These are phyloP conservation scores for Rhinocladiella mackenziei DNA, from an alignment of 2,329 filamentous ascomycete genomes.

Conservation along the genomic window DNA sequence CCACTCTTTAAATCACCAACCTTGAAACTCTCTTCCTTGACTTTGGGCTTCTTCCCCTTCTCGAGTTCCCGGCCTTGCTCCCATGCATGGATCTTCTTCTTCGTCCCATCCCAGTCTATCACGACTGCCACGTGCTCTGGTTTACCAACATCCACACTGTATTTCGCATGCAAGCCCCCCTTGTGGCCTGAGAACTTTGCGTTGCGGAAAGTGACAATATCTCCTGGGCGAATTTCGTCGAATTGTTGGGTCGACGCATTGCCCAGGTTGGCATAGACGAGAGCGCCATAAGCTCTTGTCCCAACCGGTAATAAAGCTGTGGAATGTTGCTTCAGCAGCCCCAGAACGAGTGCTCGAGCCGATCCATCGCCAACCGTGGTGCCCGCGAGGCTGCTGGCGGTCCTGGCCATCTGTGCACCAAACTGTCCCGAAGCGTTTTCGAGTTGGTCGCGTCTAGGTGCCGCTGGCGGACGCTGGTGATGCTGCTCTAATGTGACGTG, in stretches of 20 bases:
- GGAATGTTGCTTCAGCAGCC: slow-evolving; percentile 69
- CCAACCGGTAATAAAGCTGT: slow-evolving; percentile 78
- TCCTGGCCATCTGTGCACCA: slow-evolving; percentile 67
- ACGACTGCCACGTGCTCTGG: slow-evolving; percentile 86
- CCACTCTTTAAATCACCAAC: slow-evolving; percentile 87
- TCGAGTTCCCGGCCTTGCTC: slow-evolving; percentile 91
- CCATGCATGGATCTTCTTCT: slow-evolving; percentile 95
- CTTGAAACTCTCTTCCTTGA: slow-evolving; percentile 90
- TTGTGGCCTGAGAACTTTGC: slow-evolving; percentile 93
- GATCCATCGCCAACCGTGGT: slow-evolving; percentile 75
- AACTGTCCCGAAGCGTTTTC: slow-evolving; percentile 79
- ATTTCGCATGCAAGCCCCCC: slow-evolving; percentile 92
- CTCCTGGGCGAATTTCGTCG: slow-evolving; percentile 89
- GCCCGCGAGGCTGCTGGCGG: slow-evolving; percentile 72
- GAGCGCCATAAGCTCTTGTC: slow-evolving; percentile 81
- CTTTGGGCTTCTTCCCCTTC: slow-evolving; percentile 90
- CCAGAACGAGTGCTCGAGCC: slow-evolving; percentile 69
- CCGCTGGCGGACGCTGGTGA: slow-evolving; percentile 76
- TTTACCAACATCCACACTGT: slow-evolving; percentile 80
- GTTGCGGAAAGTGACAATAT: slow-evolving; percentile 89
- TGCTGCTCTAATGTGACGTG: slow-evolving; percentile 76
- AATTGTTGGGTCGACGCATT: slow-evolving; percentile 87
- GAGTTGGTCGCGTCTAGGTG: slow-evolving; percentile 85
- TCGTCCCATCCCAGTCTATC: slow-evolving; percentile 94
- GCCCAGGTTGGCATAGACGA: slow-evolving; percentile 91